Evolutionary conservation across 2,329 filamentous ascomycete species (phyloP).

Genomic region (Penicillium sp.): DNA sequence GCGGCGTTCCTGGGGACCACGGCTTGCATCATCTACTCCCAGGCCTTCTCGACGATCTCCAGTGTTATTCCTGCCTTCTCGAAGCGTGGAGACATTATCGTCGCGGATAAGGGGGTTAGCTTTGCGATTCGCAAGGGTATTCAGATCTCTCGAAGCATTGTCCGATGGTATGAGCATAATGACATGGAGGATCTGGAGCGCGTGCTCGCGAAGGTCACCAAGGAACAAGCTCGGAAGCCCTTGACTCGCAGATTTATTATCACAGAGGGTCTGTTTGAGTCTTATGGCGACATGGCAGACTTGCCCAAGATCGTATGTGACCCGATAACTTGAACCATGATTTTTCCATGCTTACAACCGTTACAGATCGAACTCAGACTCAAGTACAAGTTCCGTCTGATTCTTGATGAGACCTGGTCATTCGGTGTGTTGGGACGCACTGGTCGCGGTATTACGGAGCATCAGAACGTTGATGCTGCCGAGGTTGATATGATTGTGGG

Average conservation of each 20-base stretch:
- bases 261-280: conserved; percentile 92
- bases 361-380: conserved; percentile 81
- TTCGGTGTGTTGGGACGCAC: conserved; percentile 92
- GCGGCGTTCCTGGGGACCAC: conserved; percentile 84
- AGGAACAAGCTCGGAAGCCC: conserved; percentile 84
- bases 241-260: conserved; percentile 93
- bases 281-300: conserved; percentile 77
- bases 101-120: conserved; percentile 90
- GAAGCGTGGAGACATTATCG: conserved; percentile 95
- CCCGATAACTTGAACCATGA: background rate
- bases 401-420: conserved; percentile 96
- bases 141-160: conserved; percentile 85
- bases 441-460: conserved; percentile 88
- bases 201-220: conserved; percentile 77
- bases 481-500: conserved; percentile 98
- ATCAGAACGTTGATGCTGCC: conserved; percentile 89
- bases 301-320: conserved; percentile 74
- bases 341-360: conserved; percentile 6
- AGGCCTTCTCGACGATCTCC: conserved; percentile 95
- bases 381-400: conserved; percentile 96
- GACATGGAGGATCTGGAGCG: conserved; percentile 91
- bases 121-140: conserved; percentile 92
- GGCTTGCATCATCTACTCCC: conserved; percentile 90
- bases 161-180: conserved; percentile 93
- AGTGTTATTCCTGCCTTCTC: conserved; percentile 95